phyloP scores from a whole-genome alignment of 345 rosid species.

The Eucalyptus curtisii region DNA sequence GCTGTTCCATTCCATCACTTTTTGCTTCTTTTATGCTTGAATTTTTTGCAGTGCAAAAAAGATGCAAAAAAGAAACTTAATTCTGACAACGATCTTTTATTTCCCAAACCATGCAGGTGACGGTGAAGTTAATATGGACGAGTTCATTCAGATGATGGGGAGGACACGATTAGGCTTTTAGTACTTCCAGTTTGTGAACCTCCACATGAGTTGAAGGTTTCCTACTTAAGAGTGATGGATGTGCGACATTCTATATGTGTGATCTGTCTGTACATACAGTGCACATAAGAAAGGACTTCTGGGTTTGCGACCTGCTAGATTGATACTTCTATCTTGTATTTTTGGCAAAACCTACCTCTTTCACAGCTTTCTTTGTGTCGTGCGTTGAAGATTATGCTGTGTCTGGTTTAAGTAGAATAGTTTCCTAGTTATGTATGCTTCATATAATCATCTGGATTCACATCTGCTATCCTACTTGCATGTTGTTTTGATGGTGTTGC shows the following conservation, averaged over 20 bases:
- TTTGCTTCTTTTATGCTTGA: neutral
- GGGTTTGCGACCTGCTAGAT: neutral
- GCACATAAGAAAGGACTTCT: neutral
- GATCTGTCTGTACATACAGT: neutral
- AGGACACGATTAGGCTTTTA: slow-evolving; percentile 39
- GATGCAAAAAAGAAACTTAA: neutral
- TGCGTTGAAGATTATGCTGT: neutral
- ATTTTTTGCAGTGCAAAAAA: neutral
- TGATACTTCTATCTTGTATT: neutral
- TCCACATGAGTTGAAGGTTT: neutral
- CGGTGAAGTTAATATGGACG: slow-evolving; percentile 55
- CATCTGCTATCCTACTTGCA: neutral
- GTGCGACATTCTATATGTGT: neutral
- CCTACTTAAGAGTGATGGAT: neutral
- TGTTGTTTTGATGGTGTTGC: neutral
- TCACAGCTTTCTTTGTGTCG: neutral
- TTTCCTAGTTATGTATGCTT: neutral
- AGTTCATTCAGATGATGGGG: slow-evolving; percentile 67
- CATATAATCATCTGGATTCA: neutral
- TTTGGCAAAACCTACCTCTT: neutral
- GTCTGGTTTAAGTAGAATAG: neutral
- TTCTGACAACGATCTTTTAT: neutral
- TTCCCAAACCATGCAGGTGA: slow-evolving; percentile 32
- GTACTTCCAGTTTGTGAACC: neutral
- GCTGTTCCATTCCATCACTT: neutral